Base-by-base conservation (phyloP, 2,329 filamentous ascomycete genomes). In the Fusarium xylarioides region DNA sequence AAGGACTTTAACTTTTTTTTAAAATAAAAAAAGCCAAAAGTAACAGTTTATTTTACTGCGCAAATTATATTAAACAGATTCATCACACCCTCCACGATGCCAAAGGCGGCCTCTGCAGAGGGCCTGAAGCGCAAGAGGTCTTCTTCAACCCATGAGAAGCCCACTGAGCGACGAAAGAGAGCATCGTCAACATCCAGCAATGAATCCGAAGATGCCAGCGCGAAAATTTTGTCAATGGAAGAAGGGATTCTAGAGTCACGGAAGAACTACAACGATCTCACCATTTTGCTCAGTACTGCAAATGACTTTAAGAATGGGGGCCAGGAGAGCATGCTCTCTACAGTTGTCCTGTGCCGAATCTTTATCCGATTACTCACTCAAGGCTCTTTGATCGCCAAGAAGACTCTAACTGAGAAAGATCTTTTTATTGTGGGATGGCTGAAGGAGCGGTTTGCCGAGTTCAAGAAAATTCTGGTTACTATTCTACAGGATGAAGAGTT, bases 201-300 rank as follows among this genome's bases (percentile, higher is more conserved):
- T 70, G 85, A 86, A 58, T 80, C 82, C 46, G 83, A 87, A 70
- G 88, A 91, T 78, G 81, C 85, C 50, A 88, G 92, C 79, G 86
- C 89, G 63, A 88, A 90, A 71, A 93, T 97, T 66, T 83, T 95
- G 46, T 84, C 90, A 60, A 88, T 98, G 61, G 95, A 98, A 83
- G 87, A 90, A 71, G 91, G 93, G 64, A 95, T 98, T 62, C 83
- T 95, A 70, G 91, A 96, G 81, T 97, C 95, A 55, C 93, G 91
- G 79, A 94, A 95, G 81, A 90, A 97, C 83, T 97, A 97, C 86
- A 97, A 97, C 85, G 94, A 97, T 79, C 95, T 98, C 78, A 88
- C 90, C 12, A 89, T 88, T 16, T 84, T 98, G 42, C 85, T 97
- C 50, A 87, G 87, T 46, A 87, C 76, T 21, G 81, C 83, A 49